These are phyloP conservation scores for Solanum neorickii DNA, from an alignment of 257 asterid species.

Conservation along the genomic window DNA sequence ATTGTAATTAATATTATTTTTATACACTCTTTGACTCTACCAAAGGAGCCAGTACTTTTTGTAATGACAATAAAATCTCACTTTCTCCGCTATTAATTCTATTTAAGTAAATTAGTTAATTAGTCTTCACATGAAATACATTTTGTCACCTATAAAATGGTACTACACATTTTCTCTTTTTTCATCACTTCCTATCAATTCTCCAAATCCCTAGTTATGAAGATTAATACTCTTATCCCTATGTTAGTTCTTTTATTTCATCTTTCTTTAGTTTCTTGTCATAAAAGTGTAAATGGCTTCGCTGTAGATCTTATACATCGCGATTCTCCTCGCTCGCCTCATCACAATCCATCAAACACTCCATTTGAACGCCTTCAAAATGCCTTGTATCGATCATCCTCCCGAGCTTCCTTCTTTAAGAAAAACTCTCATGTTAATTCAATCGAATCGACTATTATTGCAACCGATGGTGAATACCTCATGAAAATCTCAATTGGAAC, in stretches of 20 bases:
- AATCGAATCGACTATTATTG: neutral
- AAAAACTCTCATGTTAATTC: neutral
- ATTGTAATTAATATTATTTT: no score
- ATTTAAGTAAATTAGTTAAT: neutral
- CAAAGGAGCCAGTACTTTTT: neutral
- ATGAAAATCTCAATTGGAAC: slow-evolving; percentile 17
- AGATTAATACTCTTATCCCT: neutral
- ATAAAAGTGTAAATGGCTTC: neutral
- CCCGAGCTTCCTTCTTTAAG: neutral
- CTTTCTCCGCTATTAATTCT: neutral
- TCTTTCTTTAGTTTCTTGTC: neutral
- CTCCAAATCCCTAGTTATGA: neutral
- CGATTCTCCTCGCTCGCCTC: slow-evolving; percentile 23
- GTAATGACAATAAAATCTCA: neutral
- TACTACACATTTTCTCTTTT: neutral
- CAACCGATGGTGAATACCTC: slow-evolving; percentile 4
- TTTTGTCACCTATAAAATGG: neutral
- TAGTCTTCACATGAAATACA: neutral
- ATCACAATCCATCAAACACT: slow-evolving; percentile 2
- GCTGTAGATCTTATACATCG: slow-evolving; percentile 19
- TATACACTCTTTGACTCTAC: neutral
- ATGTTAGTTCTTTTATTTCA: neutral
- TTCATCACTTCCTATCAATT: neutral
- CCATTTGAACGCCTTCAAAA: slow-evolving; percentile 2
- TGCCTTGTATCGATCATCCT: slow-evolving; percentile 5